phyloP scores from a whole-genome alignment of 257 asterid species.

The Dorcoceras hygrometricum region DNA sequence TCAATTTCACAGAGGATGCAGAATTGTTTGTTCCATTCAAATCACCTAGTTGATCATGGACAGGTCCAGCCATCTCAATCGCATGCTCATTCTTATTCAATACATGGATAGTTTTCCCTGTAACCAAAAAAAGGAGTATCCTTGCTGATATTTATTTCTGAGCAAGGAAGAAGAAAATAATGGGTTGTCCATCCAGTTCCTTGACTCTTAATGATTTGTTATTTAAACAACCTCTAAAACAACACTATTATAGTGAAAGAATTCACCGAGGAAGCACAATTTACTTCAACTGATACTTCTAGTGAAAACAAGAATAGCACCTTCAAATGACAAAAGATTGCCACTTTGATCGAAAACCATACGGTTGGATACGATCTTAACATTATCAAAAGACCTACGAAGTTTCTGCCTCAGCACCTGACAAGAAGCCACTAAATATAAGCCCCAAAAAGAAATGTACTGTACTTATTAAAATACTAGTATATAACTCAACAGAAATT shows the following conservation, averaged over 20 bases:
- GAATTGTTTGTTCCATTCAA: conserved; percentile 46
- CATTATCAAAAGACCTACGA: conserved; percentile 76
- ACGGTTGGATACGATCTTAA: conserved; percentile 78
- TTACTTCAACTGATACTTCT: conserved; percentile 12
- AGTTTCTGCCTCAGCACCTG: conserved; percentile 91
- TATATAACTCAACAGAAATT: background rate
- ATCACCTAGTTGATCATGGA: conserved; percentile 55
- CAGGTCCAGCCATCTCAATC: conserved; percentile 82
- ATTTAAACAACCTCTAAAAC: background rate
- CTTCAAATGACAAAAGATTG: conserved; percentile 68
- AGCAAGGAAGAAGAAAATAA: conserved; percentile 3
- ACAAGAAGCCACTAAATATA: conserved; percentile 26
- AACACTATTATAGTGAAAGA: conserved; percentile 5
- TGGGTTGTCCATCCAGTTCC: background rate
- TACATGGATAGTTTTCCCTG: conserved; percentile 94
- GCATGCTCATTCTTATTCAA: conserved; percentile 95
- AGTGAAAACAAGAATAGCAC: conserved; percentile 28
- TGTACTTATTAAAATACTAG: background rate
- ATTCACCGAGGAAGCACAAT: background rate
- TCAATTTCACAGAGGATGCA: conserved; percentile 49
- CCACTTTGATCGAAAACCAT: conserved; percentile 82
- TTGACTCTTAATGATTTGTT: conserved; percentile 3
- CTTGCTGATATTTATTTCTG: conserved; percentile 12
- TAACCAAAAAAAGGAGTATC: conserved; percentile 24
- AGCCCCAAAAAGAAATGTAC: conserved; percentile 22